Evolutionary conservation across 805 yeast genomes (phyloP), one percentile per base, ranked within the genome.

Genomic region (Yamadazyma phyllophila): DNA sequence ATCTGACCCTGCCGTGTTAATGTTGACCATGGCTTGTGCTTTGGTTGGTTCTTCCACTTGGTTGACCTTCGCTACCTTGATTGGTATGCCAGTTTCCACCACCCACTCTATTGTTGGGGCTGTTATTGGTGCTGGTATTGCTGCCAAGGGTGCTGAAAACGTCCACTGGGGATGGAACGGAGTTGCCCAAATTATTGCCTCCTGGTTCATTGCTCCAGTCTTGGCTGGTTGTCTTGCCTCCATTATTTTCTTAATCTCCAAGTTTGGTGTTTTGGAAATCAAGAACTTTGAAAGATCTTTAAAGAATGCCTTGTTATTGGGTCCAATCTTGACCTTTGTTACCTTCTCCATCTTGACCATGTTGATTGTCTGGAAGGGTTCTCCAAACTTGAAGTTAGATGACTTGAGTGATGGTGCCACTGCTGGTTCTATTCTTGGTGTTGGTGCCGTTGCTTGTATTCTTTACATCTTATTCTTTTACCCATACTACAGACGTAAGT

Each of bases 101-200:
- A 85, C 92, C 9, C 91, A 85, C 58, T 81, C 89, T 8, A 83
- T 85, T 52, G 84, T 85, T 41, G 91, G 91, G 57, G 90, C 81
- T 35, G 74, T 82, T 34, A 82, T 84, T 48, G 92, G 92, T 53
- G 76, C 85, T 7, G 84, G 88, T 50, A 76, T 85, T 55, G 92
- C 90, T 35, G 81, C 89, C 32, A 78, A 74, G 53, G 89, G 89
- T 47, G 80, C 78, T 36, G 58, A 65, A 6, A 71, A 79, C 49
- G 76, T 85, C 43, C 67, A 61, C 44, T 85, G 92, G 92, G 90
- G 89, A 24, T 85, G 91, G 92, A 42, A 54, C 12, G 89, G 91
- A 26, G 83, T 85, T 47, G 57, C 86, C 1, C 83, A 82, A 62
- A 85, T 85, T 51, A 78, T 81, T 49, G 91, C 92, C 2, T 81